Conservation (phyloP, 495 filamentous ascomycete genomes). For the Podospora appendiculata region DNA sequence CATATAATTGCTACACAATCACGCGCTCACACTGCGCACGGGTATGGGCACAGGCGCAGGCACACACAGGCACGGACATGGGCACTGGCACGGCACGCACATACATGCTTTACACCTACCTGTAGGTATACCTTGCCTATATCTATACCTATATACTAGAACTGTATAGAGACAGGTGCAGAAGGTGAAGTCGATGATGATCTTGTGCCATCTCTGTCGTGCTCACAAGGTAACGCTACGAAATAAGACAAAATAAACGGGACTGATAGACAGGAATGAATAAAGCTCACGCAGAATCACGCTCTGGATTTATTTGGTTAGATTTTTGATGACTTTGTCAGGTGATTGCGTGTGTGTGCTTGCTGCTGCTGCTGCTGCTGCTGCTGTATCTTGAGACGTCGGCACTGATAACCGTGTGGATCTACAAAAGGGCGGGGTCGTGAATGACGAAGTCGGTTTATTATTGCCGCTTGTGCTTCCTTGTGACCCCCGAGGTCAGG, state of each 20-base stretch:
- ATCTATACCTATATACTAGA: too few species aligned
- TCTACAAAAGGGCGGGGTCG: background rate
- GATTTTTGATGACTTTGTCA: too few species aligned
- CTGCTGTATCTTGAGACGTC: background rate
- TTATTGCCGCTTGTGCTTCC: background rate
- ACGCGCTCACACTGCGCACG: background rate
- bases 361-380: background rate
- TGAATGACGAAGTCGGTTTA: background rate
- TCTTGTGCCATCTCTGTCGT: too few species aligned
- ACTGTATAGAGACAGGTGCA: too few species aligned
- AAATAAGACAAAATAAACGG: background rate
- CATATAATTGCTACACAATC: background rate
- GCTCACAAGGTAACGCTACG: background rate
- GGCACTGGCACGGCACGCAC: background rate
- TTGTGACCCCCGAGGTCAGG: background rate
- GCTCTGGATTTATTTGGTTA: background rate
- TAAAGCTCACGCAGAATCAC: background rate
- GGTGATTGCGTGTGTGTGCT: background rate
- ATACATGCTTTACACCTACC: background rate
- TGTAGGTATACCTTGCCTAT: background rate
- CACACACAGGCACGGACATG: background rate
- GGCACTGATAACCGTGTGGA: background rate
- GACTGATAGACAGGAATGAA: background rate
- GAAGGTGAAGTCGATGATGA: too few species aligned
- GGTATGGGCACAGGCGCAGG: background rate